Conservation (phyloP, 306 rosid genomes). For the Lotus japonicus region DNA sequence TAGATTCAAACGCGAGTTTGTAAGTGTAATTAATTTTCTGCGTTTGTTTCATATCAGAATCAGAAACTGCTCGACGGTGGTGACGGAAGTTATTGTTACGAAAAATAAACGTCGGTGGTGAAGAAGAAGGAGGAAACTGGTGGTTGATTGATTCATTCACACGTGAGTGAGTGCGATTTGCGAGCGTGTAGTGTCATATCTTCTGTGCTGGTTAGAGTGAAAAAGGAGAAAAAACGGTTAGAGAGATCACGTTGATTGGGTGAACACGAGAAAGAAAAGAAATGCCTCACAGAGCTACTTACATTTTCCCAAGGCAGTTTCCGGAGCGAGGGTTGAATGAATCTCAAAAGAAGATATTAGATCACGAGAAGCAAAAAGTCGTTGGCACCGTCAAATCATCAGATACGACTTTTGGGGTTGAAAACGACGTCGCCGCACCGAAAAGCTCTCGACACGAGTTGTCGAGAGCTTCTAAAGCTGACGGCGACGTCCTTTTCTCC, state of each 20-base stretch:
- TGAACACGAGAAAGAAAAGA: constrained; percentile 11
- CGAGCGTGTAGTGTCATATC: not conserved
- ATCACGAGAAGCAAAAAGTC: constrained; percentile 52
- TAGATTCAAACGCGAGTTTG: not conserved
- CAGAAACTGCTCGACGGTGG: not conserved
- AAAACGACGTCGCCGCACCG: constrained; percentile 33
- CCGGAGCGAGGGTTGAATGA: constrained; percentile 62
- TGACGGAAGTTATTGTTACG: not conserved
- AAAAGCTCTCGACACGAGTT: constrained; percentile 17
- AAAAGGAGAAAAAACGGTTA: not conserved
- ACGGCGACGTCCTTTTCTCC: constrained; percentile 35
- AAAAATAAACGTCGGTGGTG: not conserved
- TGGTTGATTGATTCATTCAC: too few relatives aligned
- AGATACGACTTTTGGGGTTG: constrained; percentile 24
- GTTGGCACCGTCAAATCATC: constrained; percentile 29
- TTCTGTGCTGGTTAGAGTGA: too few relatives aligned
- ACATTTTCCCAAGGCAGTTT: constrained; percentile 95
- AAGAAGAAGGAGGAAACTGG: constrained; percentile 1
- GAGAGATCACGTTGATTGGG: constrained; percentile 24
- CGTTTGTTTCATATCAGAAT: not conserved
- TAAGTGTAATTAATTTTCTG: not conserved
- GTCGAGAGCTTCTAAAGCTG: not conserved
- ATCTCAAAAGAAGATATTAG: constrained; percentile 37
- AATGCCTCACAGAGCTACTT: constrained; percentile 97
- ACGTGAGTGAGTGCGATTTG: constrained; percentile 26